Conservation (phyloP, 129 eudicot genomes). For the Arctium minus region DNA sequence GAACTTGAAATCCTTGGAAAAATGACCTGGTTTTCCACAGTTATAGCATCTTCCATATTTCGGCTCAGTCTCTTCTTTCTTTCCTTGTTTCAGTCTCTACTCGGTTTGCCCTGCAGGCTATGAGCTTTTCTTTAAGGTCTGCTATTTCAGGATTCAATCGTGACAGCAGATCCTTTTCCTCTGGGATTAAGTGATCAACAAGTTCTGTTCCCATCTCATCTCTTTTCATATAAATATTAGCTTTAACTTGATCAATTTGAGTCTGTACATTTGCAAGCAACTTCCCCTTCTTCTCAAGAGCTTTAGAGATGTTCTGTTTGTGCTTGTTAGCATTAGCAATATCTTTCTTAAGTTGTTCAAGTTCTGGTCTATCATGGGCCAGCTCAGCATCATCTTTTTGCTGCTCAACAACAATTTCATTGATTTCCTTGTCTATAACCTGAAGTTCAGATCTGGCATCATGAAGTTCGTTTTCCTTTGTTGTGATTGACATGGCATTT, state of each 20-base stretch:
- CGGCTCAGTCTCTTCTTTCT: too few species aligned
- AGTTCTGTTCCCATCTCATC: conserved; percentile 97
- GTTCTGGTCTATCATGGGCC: conserved; percentile 76
- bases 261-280: conserved; percentile 54
- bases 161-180: conserved; percentile 68
- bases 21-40: too few species aligned
- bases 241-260: conserved; percentile 75
- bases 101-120: conserved; percentile 75
- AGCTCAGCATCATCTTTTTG: conserved; percentile 88
- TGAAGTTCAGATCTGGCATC: conserved; percentile 62
- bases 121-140: conserved; percentile 75
- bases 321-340: conserved; percentile 71
- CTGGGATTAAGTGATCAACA: conserved; percentile 86
- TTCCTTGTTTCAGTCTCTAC: conserved; percentile 38
- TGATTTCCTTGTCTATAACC: conserved; percentile 65
- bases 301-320: conserved; percentile 57
- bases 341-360: conserved; percentile 86
- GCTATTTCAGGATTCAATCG: conserved; percentile 95
- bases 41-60: too few species aligned
- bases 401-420: conserved; percentile 78
- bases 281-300: conserved; percentile 93
- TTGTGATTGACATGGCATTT: conserved; percentile 48
- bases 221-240: conserved; percentile 60
- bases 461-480: conserved; percentile 58
- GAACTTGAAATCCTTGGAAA: too few species aligned